Base-by-base conservation (phyloP, 192 early-diverging fungal species). In the Coemansia sp. region DNA sequence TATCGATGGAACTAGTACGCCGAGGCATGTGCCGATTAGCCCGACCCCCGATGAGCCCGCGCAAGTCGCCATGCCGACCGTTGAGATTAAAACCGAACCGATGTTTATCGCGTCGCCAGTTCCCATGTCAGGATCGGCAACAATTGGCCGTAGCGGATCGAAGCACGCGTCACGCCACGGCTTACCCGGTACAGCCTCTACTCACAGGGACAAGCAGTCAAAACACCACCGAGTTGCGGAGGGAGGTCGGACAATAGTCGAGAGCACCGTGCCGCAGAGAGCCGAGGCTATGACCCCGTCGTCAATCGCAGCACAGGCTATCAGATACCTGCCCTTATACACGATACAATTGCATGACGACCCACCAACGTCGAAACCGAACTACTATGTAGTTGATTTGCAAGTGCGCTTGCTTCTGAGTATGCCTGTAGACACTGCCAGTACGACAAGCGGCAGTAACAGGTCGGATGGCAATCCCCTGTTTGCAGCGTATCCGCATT, bases 361-460 rank as follows among this genome's bases (percentile, higher is more conserved):
- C 36, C 73, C 79, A 10, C 60, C 64, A 31, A 70, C 59, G 4
- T 75, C 73, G 8, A 77, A 68, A 29, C 81, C 80, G 42, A 76
- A 84, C 48, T 89, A 86, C 33, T 90, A 80, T 85, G 90, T 90
- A 1, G 87, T 90, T 13, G 89, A 92, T 69, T 68, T 88, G 17
- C 90, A 92, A 60, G 83, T 92, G 19, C 85, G 87, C 31, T 60
- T 90, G 6, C 73, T 92, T 27, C 64, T 92, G 19, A 86, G 87
- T 2, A 76, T 89, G 17, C 41, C 82, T 0, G 73, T 75, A 6
- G 67, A 75, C n/a, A 70, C 75, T 16, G 67, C 80, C 11, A 64
- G 51, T 17, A 54, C 62, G 50, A 3, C 54, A 16, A 24, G 11
- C 3, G 19, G 33, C 7, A 27, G 19, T 39, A 54, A 61, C 13